Conservation (phyloP, 352 stramenopile genomes). For the Globisporangium sylvaticum region DNA sequence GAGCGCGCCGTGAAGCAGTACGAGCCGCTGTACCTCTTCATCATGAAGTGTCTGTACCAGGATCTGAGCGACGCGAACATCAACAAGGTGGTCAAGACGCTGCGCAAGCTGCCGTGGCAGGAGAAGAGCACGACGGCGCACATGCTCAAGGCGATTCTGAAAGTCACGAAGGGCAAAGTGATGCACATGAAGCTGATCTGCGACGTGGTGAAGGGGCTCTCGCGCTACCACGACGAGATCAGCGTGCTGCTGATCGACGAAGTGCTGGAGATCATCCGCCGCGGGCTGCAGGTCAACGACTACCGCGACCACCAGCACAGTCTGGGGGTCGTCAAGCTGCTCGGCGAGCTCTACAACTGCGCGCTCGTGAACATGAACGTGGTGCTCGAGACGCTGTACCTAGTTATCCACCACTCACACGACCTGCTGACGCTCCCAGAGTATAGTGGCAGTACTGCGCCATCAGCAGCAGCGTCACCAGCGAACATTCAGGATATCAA, state of each 20-base stretch:
- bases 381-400: constrained; percentile 92
- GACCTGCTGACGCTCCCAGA: constrained; percentile 78
- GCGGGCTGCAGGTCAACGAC: constrained; percentile 87
- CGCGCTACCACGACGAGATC: constrained; percentile 89
- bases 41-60: constrained; percentile 85
- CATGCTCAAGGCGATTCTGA: constrained; percentile 90
- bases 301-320: constrained; percentile 92
- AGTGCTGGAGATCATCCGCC: constrained; percentile 91
- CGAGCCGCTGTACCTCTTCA: constrained; percentile 91
- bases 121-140: constrained; percentile 53
- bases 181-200: constrained; percentile 87
- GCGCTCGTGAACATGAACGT: constrained; percentile 89
- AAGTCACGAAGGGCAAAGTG: constrained; percentile 88
- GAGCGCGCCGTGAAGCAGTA: constrained; percentile 71
- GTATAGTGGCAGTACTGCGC: constrained; percentile 35
- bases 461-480: background rate
- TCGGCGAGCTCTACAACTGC: constrained; percentile 93
- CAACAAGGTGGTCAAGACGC: constrained; percentile 91
- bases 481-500: constrained; percentile 58
- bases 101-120: constrained; percentile 92
- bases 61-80: constrained; percentile 79
- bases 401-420: constrained; percentile 95
- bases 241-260: constrained; percentile 90
- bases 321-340: constrained; percentile 90
- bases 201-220: constrained; percentile 83